phyloP scores from a whole-genome alignment of 2,329 filamentous ascomycete species.

The Fusarium clavum region DNA sequence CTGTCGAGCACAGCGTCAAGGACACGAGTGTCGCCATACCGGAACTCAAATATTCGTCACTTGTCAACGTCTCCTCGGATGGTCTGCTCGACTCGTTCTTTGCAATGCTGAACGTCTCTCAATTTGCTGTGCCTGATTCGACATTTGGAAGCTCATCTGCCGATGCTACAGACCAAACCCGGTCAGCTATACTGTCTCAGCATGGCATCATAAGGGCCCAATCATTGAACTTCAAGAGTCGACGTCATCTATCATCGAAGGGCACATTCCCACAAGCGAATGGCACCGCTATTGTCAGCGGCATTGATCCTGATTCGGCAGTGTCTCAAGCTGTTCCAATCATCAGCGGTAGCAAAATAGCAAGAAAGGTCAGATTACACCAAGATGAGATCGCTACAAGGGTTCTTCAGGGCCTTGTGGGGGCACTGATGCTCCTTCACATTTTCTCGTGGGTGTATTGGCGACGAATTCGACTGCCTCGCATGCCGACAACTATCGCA shows the following conservation, averaged over 20 bases:
- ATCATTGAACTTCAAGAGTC: conserved; percentile 47
- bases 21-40: conserved; percentile 40
- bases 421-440: conserved; percentile 44
- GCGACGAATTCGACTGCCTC: conserved; percentile 46
- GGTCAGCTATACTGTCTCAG: conserved; percentile 51
- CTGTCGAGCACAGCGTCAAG: conserved; percentile 40
- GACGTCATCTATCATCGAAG: conserved; percentile 35
- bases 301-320: conserved; percentile 35
- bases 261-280: conserved; percentile 38
- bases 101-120: conserved; percentile 49
- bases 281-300: conserved; percentile 39
- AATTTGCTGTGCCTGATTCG: conserved; percentile 47
- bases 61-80: conserved; percentile 45
- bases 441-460: conserved; percentile 48
- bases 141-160: conserved; percentile 39
- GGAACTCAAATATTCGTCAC: conserved; percentile 47
- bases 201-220: conserved; percentile 54
- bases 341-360: conserved; percentile 29
- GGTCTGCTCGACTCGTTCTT: conserved; percentile 53
- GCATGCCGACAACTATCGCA: conserved; percentile 51
- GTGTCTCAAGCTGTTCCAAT: conserved; percentile 44
- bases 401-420: conserved; percentile 50
- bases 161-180: conserved; percentile 34
- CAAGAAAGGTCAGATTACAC: conserved; percentile 31
- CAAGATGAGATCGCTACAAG: conserved; percentile 52